Base-by-base conservation (phyloP, 805 yeast species). In the Teunomyces pallodes region DNA sequence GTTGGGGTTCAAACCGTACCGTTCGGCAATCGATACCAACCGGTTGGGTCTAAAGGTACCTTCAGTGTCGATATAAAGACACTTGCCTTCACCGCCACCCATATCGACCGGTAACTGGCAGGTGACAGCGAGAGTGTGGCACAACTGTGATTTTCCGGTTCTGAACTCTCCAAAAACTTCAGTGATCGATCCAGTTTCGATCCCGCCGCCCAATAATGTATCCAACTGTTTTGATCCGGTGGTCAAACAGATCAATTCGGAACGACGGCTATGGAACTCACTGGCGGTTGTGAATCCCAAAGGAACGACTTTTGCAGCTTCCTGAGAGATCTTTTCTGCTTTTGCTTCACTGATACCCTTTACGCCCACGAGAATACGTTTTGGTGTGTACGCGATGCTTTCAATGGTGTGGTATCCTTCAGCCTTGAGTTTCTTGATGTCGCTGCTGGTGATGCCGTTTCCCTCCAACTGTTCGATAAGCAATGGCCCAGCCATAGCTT, bases 31-130 rank as follows among this genome's bases (percentile, higher is more conserved):
- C 0, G 96, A 84, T 7, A 88, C 87, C 56, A 94, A 75, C 58
- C 99, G 80, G 39, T 85, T 86, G 1, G 98, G 97, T 63, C 99
- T 79, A 66, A 94, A 94, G 1, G 99, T 94, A 14, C 97, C 97
- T 64, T 92, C 99, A 0, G 98, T 92, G 62, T 94, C 99, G 51
- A 94, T 91, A 64, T 88, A 94, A 47, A 94, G 74, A 66, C 97
- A 92, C 68, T 94, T 90, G 30, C 99, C 99, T 71, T 94, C 99
- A 45, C 97, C 99, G 51, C 99, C 99, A 36, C 97, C 97, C 86
- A 87, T 86, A 62, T 91, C 97, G 44, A 92, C 81, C 4, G 98
- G 98, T 47, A 94, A 74, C 67, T 92, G 99, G 66, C 98, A 92
- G 2, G 97, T 92, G 5, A 94, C 96, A 0, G 98, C 96, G 47